Evolutionary conservation across 2,329 filamentous ascomycete genomes (phyloP), one percentile per base, ranked within the genome.

Genomic region (Aspergillus hortae): DNA sequence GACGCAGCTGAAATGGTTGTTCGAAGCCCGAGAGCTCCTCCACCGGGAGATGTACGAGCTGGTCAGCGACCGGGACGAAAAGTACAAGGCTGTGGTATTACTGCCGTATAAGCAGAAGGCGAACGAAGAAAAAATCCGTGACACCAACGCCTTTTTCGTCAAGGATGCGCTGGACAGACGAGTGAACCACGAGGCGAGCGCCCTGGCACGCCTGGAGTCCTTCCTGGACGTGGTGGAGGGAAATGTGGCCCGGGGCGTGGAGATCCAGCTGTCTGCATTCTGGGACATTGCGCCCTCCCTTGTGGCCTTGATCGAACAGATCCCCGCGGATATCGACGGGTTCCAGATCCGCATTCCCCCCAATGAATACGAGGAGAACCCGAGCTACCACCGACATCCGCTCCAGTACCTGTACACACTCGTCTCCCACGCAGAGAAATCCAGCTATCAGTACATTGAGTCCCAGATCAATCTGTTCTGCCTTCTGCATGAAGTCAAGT

Each of bases 271-370:
- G 2, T 92, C 88, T 9, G 92, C 92, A 0, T 99, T 97, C 69
- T 99, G 94, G 94, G 94, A 99, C 66, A 95, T 97, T 63, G 92
- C 92, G 1, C 94, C 94, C 2, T 85, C 86, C 3, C 80, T 99
- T 0, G 80, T 87, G 23, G 80, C 85, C 14, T 77, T 97, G 44
- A 80, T 95, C 10, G 89, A 95, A 54, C 88, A 88, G 62, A 86
- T 96, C 19, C 92, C 91, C 0, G 67, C 73, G 1, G 61, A 72
- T 21, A 67, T 81, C 23, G 61, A 66, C 3, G 74, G 73, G 1
- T 91, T 95, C 70, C 77, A 83, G 19, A 81, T 96, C 44, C 82
- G 88, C 61, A 91, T 97, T 43, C 92, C 94, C 0, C 67, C 80
- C 0, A 77, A 83, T 15, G 94, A 99, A 70, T 88, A 87, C 59